Evolutionary conservation across 768 basidiomycete species (phyloP), one percentile per base, ranked within the genome.

Genomic region (Mycena alexandri): DNA sequence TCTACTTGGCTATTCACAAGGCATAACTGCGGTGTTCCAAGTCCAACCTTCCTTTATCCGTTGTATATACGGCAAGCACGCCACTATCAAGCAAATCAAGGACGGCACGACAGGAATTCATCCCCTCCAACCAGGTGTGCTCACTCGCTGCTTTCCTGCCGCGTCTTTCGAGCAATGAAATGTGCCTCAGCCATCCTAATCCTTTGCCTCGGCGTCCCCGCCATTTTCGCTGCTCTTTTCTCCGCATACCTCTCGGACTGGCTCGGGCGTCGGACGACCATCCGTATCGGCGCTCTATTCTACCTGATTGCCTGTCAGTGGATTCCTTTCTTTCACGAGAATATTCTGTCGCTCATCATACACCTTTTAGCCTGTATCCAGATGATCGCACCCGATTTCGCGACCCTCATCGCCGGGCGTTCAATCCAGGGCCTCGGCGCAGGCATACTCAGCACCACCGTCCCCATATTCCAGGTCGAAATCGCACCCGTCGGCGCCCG

Each of bases 1-100:
- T 16, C 84, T 86, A 80, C 85, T 87, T 66, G 86, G 86, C 7
- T 87, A 86, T 62, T 82, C 84, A 47, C 86, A 86, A 69, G 86
- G 86, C 4, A 83, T 83, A 67, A 86, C 86, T 47, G 85, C 85
- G 5, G 79, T 84, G 4, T 80, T 83, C 21, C 85, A 86, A 52
- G 82, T 87, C 48, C 86, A 87, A 71, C 85, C 85, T 5, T 82
- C 83, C 2, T 87, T 87, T 72, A 83, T 87, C 61, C 73, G 77
- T 16, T 77, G 82, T 7, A 84, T 87, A 79, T 87, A 84, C 59
- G 83, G 84, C 10, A 76, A 66, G 58, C 75, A 78, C 41, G 80
- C 86, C n/a, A 83, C 85, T 3, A 69, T 84, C 65, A 73, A 75
- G 25, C 81, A 86, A 71, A 78, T 87, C 46, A 80, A 83, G 73